Conservation (phyloP, 139 green algal species). For the Chlamydomonas eustigma region DNA sequence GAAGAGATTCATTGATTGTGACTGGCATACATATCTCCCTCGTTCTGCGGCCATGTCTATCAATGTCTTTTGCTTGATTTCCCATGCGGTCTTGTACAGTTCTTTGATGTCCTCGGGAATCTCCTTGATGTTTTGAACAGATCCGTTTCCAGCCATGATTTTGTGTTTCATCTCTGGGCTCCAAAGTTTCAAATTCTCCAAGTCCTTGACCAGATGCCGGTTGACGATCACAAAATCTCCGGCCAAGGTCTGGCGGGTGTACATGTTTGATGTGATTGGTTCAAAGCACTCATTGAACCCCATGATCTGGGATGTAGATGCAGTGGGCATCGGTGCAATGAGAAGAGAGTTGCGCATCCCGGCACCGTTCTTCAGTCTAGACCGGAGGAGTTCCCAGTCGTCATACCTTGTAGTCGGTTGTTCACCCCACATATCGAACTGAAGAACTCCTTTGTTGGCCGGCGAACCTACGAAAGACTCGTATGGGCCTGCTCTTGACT, state of each 20-base stretch:
- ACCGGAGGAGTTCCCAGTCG: slow-evolving; percentile 19
- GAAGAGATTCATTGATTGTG: slow-evolving; percentile 38
- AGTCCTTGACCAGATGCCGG: slow-evolving; percentile 24
- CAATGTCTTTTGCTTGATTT: slow-evolving; percentile 19
- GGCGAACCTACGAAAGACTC: slow-evolving; percentile 20
- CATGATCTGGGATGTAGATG: slow-evolving; percentile 31
- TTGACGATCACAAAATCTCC: slow-evolving; percentile 41
- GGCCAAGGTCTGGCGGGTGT: slow-evolving; percentile 13
- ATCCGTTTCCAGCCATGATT: slow-evolving; percentile 26
- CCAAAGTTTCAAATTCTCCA: slow-evolving; percentile 23
- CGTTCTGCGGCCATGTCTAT: slow-evolving; percentile 27
- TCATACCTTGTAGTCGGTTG: background rate
- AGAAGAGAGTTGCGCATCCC: slow-evolving; percentile 31
- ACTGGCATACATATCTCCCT: slow-evolving; percentile 20
- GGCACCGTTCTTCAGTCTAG: too few relatives aligned
- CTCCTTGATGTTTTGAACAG: slow-evolving; percentile 20
- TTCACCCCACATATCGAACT: slow-evolving; percentile 36
- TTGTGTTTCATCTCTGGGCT: slow-evolving; percentile 1
- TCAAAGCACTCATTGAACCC: slow-evolving; percentile 44
- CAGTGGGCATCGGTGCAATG: slow-evolving; percentile 35
- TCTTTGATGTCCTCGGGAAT: slow-evolving; percentile 16
- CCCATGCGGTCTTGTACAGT: slow-evolving; percentile 37
- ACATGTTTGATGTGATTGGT: slow-evolving; percentile 34
- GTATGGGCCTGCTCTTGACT: background rate
- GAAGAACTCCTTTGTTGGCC: slow-evolving; percentile 21